Conservation (phyloP, 495 filamentous ascomycete species). For the Tricharina praecox region DNA sequence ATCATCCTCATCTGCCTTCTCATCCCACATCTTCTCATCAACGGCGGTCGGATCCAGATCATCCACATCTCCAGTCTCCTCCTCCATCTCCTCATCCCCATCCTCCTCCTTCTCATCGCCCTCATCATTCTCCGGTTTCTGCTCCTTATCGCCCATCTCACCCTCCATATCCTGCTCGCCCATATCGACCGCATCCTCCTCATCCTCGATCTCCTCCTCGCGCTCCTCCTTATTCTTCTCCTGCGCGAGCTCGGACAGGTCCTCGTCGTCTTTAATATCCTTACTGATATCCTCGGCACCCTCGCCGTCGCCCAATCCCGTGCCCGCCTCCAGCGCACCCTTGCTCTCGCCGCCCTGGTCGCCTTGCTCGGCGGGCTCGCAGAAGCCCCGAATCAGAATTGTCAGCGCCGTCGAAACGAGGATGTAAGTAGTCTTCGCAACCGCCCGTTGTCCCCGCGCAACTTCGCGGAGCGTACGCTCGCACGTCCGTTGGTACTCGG, state of each 20-base stretch:
- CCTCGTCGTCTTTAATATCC: slow-evolving; percentile 82
- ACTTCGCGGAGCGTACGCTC: slow-evolving; percentile 36
- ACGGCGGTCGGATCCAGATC: slow-evolving; percentile 73
- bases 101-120: slow-evolving; percentile 40
- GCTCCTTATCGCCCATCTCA: slow-evolving; percentile 48
- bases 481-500: slow-evolving; percentile 51
- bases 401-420: slow-evolving; percentile 59
- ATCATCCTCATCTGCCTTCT: slow-evolving; percentile 50
- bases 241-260: slow-evolving; percentile 78
- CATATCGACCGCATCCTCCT: slow-evolving; percentile 85
- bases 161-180: slow-evolving; percentile 69
- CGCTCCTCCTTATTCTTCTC: slow-evolving; percentile 43
- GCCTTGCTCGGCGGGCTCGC: slow-evolving; percentile 56
- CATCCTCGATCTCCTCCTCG: slow-evolving; percentile 48
- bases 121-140: slow-evolving; percentile 39
- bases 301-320: slow-evolving; percentile 88
- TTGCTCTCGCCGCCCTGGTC: slow-evolving; percentile 39
- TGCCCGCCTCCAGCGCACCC: slow-evolving; percentile 75
- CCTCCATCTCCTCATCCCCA: slow-evolving; percentile 57
- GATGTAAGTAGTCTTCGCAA: slow-evolving; percentile 55
- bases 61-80: slow-evolving; percentile 77
- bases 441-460: slow-evolving; percentile 43
- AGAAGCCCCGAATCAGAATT: slow-evolving; percentile 72
- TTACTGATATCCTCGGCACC: slow-evolving; percentile 95
- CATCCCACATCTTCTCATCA: slow-evolving; percentile 98